Base-by-base conservation (phyloP, 768 basidiomycete species). In the Auricularia sp. region DNA sequence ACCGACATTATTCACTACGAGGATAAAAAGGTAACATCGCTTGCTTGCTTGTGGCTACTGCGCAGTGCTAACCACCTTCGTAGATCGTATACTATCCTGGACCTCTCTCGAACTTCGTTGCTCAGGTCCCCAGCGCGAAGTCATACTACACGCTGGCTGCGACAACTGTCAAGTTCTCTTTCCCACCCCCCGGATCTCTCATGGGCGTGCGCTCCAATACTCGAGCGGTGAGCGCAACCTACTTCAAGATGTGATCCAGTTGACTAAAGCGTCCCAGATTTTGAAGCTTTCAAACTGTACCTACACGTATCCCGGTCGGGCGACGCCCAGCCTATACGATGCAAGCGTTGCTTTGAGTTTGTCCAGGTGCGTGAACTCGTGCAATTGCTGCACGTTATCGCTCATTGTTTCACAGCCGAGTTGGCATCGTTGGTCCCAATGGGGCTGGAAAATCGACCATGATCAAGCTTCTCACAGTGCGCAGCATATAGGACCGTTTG, bases 1-100 rank as follows among this genome's bases (percentile, higher is more conserved):
- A 92, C 95, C 68, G 94, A 98, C 76, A 93, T 98, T 71, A 93
- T 98, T 67, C 95, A 97, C 79, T 98, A 97, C 77, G 94, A 97
- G 78, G 77, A 78, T 64, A 98, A 98, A 80, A 96, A 94, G 82
- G 89, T 84, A 64, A 10, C 62, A 66, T 18, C 67, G 69, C 63
- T 59, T 53, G 43, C 33, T 66, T 64, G 61, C 56, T 67, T 63
- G 29, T 29, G 29, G 29, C 29, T 29, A 29, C 29, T 29, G 29
- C 29, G 29, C 61, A 23, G 67, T 68, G 67, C 53, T 44, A 64
- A 23, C 64, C n/a, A 42, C 61, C 3, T 43, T 29, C 21, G 34
- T 68, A 92, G 88, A 87, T 98, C 67, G 92, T 87, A 56, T 96
- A 93, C 78, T 98, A 98, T 76, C 86, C 84, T 36, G 95, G 95